These are phyloP conservation scores for Sungouiozyma intestinalis DNA, from an alignment of 805 yeast species.

Conservation along the genomic window DNA sequence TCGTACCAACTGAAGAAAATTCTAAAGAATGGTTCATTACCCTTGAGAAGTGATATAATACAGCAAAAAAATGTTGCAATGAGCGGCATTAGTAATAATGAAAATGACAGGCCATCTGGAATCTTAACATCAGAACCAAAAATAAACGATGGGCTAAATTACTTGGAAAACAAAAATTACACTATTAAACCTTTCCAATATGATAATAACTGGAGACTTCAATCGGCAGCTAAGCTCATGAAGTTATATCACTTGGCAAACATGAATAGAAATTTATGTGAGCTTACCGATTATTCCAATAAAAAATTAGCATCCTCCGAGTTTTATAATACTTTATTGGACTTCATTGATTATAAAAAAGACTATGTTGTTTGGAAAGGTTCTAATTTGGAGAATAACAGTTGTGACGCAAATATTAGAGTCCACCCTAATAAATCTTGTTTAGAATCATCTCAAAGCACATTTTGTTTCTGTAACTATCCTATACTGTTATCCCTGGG, in stretches of 20 bases:
- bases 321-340: constrained; percentile 68
- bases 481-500: constrained; percentile 80
- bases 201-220: constrained; percentile 73
- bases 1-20: constrained; percentile 62
- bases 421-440: no score
- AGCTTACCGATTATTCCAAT: constrained; percentile 11
- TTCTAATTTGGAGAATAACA: constrained; percentile 1
- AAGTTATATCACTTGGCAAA: constrained; percentile 49
- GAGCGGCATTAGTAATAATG: neutral
- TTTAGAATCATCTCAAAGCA: constrained; percentile 3
- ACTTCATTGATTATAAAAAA: constrained; percentile 59
- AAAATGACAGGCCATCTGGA: neutral
- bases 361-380: constrained; percentile 74
- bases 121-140: neutral
- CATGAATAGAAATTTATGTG: constrained; percentile 4
- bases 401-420: neutral
- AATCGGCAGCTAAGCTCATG: constrained; percentile 52
- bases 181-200: constrained; percentile 36
- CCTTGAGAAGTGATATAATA: neutral
- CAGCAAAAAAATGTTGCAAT: neutral
- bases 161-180: constrained; percentile 4
- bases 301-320: constrained; percentile 30
- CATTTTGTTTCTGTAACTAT: constrained; percentile 56
- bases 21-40: neutral
- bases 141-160: constrained; percentile 1